These are phyloP conservation scores for Lodderomyces theae DNA, from an alignment of 1,139 yeast genomes.

Conservation along the genomic window DNA sequence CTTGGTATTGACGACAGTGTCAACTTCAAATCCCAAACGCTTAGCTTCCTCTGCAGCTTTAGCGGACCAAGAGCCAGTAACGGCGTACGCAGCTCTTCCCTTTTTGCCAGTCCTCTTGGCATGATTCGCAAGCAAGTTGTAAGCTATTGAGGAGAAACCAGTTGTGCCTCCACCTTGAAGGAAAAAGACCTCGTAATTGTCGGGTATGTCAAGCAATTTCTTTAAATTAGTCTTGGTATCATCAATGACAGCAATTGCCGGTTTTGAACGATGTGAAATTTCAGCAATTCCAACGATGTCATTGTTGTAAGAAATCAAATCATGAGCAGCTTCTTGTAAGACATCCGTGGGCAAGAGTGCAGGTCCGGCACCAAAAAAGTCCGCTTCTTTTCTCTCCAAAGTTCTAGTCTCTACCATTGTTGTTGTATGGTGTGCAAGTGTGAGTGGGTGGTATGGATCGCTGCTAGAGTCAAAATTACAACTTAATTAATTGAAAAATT, in stretches of 20 bases:
- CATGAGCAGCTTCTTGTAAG: conserved; percentile 82
- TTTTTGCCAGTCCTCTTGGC: conserved; percentile 65
- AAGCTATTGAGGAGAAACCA: conserved; percentile 84
- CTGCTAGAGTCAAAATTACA: too few species aligned
- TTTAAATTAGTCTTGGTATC: conserved; percentile 67
- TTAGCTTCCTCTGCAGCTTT: conserved; percentile 84
- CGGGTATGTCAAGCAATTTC: conserved; percentile 72
- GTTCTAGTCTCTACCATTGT: conserved; percentile 13
- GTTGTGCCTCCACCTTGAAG: conserved; percentile 98
- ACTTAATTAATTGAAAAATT: too few species aligned
- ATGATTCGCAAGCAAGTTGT: conserved; percentile 75
- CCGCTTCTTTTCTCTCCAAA: conserved; percentile 67
- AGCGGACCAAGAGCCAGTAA: conserved; percentile 92
- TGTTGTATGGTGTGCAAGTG: neutral
- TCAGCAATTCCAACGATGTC: conserved; percentile 89
- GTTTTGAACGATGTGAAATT: conserved; percentile 88
- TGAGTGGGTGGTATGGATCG: neutral
- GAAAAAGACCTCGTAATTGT: conserved; percentile 89
- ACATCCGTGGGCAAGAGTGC: conserved; percentile 85
- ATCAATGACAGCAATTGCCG: conserved; percentile 75
- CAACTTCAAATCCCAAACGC: conserved; percentile 76
- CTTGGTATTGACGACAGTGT: conserved; percentile 66
- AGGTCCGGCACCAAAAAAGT: conserved; percentile 97
- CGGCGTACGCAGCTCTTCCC: conserved; percentile 83
- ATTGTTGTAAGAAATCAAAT: conserved; percentile 65